phyloP scores from a whole-genome alignment of 2,329 filamentous ascomycete genomes.

The Epichloe baconii region DNA sequence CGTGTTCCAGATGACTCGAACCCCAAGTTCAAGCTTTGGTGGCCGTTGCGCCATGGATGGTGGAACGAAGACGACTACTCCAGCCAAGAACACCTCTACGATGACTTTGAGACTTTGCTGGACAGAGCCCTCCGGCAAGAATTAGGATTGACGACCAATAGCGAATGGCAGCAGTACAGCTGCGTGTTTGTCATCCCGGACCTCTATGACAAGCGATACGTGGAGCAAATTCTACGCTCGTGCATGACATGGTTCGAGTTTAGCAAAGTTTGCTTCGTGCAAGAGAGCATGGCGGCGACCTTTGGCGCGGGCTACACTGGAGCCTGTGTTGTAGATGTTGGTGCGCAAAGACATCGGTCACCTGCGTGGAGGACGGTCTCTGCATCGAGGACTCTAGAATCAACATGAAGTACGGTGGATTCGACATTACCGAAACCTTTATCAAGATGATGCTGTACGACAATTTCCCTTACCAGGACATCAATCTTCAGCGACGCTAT shows the following conservation, averaged over 20 bases:
- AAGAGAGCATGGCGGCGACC: slow-evolving; percentile 87
- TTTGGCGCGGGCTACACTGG: slow-evolving; percentile 93
- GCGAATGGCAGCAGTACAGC: slow-evolving; percentile 79
- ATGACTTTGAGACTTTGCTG: slow-evolving; percentile 78
- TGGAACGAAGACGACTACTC: slow-evolving; percentile 84
- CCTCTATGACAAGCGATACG: slow-evolving; percentile 87
- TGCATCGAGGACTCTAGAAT: slow-evolving; percentile 88
- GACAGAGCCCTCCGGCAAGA: slow-evolving; percentile 81
- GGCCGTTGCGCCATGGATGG: slow-evolving; percentile 78
- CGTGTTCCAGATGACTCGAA: slow-evolving; percentile 81
- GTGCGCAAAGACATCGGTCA: slow-evolving; percentile 91
- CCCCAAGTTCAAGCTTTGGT: slow-evolving; percentile 83
- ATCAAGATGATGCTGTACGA: slow-evolving; percentile 97
- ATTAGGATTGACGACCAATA: slow-evolving; percentile 62
- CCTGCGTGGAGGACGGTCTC: slow-evolving; percentile 93
- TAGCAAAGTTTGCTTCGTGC: slow-evolving; percentile 79
- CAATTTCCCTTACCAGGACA: slow-evolving; percentile 88
- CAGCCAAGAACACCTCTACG: slow-evolving; percentile 65
- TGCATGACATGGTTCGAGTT: slow-evolving; percentile 86
- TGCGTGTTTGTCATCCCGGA: slow-evolving; percentile 97
- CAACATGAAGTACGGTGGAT: slow-evolving; percentile 87
- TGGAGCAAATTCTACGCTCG: slow-evolving; percentile 72
- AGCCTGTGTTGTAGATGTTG: slow-evolving; percentile 90
- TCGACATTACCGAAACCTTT: slow-evolving; percentile 87
- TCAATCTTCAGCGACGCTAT: slow-evolving; percentile 80